Conservation (phyloP, 257 asterid species). For the Penstemon newberryi region DNA sequence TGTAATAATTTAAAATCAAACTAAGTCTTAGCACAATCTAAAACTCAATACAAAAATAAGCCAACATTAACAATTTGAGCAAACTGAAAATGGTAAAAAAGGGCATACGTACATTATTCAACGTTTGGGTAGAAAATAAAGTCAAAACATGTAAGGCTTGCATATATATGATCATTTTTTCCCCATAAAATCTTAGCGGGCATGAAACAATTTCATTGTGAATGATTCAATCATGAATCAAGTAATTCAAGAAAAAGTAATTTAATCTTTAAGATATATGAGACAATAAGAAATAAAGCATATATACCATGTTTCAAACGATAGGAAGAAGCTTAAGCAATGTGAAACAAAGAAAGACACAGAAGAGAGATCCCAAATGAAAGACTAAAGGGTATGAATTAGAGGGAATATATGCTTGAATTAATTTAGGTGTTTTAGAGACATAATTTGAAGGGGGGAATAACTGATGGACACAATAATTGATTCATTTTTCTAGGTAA, state of each 20-base stretch:
- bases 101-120: too few species aligned
- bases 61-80: too few species aligned
- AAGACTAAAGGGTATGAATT: not conserved
- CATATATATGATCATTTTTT: too few species aligned
- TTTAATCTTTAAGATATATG: not conserved
- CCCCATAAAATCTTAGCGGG: too few species aligned
- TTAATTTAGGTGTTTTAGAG: conserved; percentile 21
- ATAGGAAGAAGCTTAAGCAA: conserved; percentile 19
- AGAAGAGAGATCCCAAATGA: conserved; percentile 1
- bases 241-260: not conserved
- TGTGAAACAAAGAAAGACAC: conserved; percentile 1
- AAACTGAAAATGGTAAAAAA: too few species aligned
- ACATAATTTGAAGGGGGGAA: conserved; percentile 13
- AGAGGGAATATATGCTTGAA: conserved; percentile 20
- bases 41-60: too few species aligned
- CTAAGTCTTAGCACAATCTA: too few species aligned
- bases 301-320: conserved; percentile 13
- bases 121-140: too few species aligned
- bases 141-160: too few species aligned
- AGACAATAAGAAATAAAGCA: not conserved
- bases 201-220: not conserved
- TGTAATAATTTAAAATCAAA: too few species aligned
- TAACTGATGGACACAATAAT: conserved; percentile 17
- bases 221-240: not conserved
- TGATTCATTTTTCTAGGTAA: not conserved